These are phyloP conservation scores for Fusarium zealandicum DNA, from an alignment of 2,329 filamentous ascomycete genomes.

Conservation along the genomic window DNA sequence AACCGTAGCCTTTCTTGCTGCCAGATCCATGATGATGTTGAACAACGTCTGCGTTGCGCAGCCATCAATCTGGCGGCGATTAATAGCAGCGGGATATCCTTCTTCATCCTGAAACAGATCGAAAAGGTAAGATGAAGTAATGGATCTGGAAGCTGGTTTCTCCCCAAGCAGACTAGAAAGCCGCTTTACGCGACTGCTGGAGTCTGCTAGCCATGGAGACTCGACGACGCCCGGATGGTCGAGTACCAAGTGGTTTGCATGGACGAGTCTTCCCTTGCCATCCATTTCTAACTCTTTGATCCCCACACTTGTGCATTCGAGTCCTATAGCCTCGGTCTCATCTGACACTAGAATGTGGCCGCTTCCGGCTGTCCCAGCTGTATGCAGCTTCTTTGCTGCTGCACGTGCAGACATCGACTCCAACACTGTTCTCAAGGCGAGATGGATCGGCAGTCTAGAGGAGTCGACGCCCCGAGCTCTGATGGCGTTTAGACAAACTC, in stretches of 20 bases:
- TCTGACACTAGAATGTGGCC: constrained; percentile 32
- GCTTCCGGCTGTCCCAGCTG: constrained; percentile 29
- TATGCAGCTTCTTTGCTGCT: constrained; percentile 9
- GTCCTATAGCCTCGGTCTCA: constrained; percentile 20
- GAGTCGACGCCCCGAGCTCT: constrained; percentile 61
- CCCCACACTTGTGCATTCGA: constrained; percentile 35
- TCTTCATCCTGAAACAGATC: constrained; percentile 34
- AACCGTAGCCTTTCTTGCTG: constrained; percentile 6
- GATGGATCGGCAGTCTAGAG: constrained; percentile 63
- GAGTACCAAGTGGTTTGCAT: constrained; percentile 33
- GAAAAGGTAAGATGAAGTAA: constrained; percentile 10
- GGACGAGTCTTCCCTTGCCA: constrained; percentile 12
- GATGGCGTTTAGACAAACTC: constrained; percentile 68
- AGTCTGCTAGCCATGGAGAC: constrained; percentile 27
- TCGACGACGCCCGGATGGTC: constrained; percentile 26
- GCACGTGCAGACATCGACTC: constrained; percentile 50
- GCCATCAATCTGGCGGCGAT: constrained; percentile 3
- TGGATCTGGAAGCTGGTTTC: not conserved
- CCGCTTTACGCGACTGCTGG: constrained; percentile 7
- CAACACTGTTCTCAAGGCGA: constrained; percentile 63
- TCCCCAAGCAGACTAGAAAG: constrained; percentile 12
- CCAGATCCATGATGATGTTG: constrained; percentile 32
- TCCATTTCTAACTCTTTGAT: constrained; percentile 19
- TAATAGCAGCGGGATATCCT: constrained; percentile 29
- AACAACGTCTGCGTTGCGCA: constrained; percentile 26